phyloP scores from a whole-genome alignment of 2,329 filamentous ascomycete species.

The Dothiorella sarmentorum region DNA sequence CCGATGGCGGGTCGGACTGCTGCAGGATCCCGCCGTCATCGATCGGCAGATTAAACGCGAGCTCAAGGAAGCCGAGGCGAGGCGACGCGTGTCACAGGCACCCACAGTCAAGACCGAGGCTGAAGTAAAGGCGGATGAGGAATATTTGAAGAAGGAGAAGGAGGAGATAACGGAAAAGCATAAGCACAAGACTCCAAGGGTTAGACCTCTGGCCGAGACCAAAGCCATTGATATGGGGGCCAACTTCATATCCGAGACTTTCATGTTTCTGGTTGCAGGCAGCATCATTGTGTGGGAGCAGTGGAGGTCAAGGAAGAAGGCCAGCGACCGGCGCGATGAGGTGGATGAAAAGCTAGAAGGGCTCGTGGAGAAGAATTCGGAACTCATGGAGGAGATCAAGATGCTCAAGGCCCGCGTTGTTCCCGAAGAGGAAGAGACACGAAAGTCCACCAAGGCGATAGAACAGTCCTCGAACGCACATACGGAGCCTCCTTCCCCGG shows the following conservation, averaged over 20 bases:
- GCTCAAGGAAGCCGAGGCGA: slow-evolving; percentile 53
- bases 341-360: slow-evolving; percentile 58
- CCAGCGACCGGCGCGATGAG: slow-evolving; percentile 56
- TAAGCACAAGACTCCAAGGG: slow-evolving; percentile 39
- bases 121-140: slow-evolving; percentile 55
- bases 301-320: slow-evolving; percentile 59
- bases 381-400: slow-evolving; percentile 39
- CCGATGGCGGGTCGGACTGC: slow-evolving; percentile 62
- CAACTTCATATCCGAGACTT: slow-evolving; percentile 65
- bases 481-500: neutral
- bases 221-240: slow-evolving; percentile 68
- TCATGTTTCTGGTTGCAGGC: slow-evolving; percentile 63
- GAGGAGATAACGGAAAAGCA: slow-evolving; percentile 46
- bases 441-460: neutral
- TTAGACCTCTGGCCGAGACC: slow-evolving; percentile 62
- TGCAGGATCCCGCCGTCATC: slow-evolving; percentile 59
- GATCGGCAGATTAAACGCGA: slow-evolving; percentile 52
- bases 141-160: slow-evolving; percentile 45
- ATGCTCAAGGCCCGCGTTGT: slow-evolving; percentile 33
- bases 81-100: slow-evolving; percentile 40
- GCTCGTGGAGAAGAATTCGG: slow-evolving; percentile 48
- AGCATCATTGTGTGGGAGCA: slow-evolving; percentile 61
- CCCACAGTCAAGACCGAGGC: slow-evolving; percentile 63
- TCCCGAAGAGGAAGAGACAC: neutral
- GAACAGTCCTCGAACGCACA: neutral